A percentile compares a stretch with the other conserved stretches of the same genome.
Conservation (phyloP, 345 rosid genomes). For the Eucalyptus coolabah region DNA sequence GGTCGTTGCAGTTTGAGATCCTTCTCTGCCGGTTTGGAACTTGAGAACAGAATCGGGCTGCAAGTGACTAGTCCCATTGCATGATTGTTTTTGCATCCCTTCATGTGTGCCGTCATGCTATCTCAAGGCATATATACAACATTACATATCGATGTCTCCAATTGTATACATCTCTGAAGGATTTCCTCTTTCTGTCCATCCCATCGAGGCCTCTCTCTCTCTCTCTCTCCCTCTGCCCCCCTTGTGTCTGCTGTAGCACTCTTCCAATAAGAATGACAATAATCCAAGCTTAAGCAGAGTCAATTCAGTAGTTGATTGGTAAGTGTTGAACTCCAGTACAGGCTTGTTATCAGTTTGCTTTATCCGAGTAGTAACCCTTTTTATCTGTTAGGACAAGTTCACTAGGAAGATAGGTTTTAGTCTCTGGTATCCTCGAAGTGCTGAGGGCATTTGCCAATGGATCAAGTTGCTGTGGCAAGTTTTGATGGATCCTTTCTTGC, state of each 20-base stretch:
- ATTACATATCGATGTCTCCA: not conserved
- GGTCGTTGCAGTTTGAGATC: not conserved
- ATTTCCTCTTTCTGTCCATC: not conserved
- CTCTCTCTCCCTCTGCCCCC: not conserved
- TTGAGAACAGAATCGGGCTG: not conserved
- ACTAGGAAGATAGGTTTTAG: not conserved
- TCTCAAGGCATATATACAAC: not conserved
- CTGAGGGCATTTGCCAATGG: not conserved
- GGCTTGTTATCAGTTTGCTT: not conserved
- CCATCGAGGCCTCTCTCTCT: not conserved
- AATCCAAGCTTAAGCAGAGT: not conserved
- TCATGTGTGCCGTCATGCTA: not conserved
- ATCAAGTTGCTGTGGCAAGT: not conserved
- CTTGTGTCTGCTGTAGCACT: not conserved
- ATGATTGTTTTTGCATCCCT: not conserved
- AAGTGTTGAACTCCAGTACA: fast-evolving
- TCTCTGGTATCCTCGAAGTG: not conserved
- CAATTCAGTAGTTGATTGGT: not conserved
- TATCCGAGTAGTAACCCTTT: not conserved
- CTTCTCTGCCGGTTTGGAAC: not conserved
- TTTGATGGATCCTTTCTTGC: not conserved
- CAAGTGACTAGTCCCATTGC: not conserved
- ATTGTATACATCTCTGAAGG: fast-evolving
- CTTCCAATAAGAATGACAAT: not conserved
- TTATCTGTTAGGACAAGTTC: not conserved